Evolutionary conservation across 208 protist genomes (phyloP).

Genomic region (Wallacemonas sp.): DNA sequence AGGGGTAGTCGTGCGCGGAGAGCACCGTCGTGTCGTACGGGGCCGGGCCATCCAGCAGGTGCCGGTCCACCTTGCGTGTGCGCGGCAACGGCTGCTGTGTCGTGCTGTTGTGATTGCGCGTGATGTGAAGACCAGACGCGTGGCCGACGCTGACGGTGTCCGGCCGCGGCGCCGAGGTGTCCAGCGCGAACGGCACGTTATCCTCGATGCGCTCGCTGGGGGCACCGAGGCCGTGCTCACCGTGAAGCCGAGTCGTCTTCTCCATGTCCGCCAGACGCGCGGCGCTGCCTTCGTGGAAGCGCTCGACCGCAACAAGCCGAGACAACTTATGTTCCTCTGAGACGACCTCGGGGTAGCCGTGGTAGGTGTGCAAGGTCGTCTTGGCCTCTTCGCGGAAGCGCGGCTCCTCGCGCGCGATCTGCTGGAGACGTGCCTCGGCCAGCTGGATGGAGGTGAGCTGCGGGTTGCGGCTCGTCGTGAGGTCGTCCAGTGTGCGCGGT

Average conservation of each 20-base stretch:
- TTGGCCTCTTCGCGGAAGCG: slow-evolving; percentile 23
- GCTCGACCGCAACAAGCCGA: slow-evolving; percentile 33
- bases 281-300: slow-evolving; percentile 41
- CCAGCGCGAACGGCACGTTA: slow-evolving; percentile 55
- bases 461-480: slow-evolving; percentile 13
- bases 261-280: slow-evolving; percentile 32
- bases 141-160: slow-evolving; percentile 24
- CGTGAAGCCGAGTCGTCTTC: slow-evolving; percentile 25
- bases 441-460: slow-evolving; percentile 44
- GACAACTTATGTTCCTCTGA: slow-evolving; percentile 41
- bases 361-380: slow-evolving; percentile 24
- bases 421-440: slow-evolving; percentile 50
- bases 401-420: slow-evolving; percentile 34
- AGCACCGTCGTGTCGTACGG: slow-evolving; percentile 43
- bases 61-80: slow-evolving; percentile 15
- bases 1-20: slow-evolving; percentile 52
- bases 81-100: slow-evolving; percentile 8
- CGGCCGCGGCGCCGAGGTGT: slow-evolving; percentile 28
- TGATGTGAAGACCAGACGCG: slow-evolving; percentile 24
- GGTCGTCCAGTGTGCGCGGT: not conserved
- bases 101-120: slow-evolving; percentile 31
- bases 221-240: slow-evolving; percentile 26
- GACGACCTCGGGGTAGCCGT: slow-evolving; percentile 49
- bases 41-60: slow-evolving; percentile 21
- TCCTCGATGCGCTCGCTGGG: slow-evolving; percentile 26